Evolutionary conservation across 1,139 yeast species (phyloP), one percentile per base, ranked within the genome.

Genomic region (Casaregolazyma lundiana): DNA sequence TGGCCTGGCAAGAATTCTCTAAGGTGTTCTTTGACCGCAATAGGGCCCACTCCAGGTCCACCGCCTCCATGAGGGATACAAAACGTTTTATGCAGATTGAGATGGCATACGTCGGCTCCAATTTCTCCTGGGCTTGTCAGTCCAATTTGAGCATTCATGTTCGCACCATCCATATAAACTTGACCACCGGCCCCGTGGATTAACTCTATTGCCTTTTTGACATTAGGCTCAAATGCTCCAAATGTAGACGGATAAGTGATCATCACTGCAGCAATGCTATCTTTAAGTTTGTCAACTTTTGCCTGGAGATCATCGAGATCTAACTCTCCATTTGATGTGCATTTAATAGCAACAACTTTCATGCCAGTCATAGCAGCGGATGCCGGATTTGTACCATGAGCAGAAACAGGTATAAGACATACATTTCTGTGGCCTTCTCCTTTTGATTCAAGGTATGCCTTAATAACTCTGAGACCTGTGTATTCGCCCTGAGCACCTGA

Each of bases 41-140:
- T 94, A 49, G 98, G 97, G 8, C 97, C 98, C 64, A 90, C 95
- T 60, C 97, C 98, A 38, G 98, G 98, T 43, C 98, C 98, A 65
- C 98, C 98, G 62, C 98, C 98, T 61, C 98, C 98, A 65, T 92
- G 98, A 52, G 96, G 95, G 63, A 92, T 89, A 43, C 97, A 92
- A 73, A 92, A 92, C 1, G 98, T 92, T 72, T 92, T 92, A 74
- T 92, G 98, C 63, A 92, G 75, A 66, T 92, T 92, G 71, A 92
- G 77, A 64, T 92, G 98, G 69, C 98, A 92, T 40, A 92, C 97
- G 69, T 92, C 98, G n/a, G 97, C 97, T 46, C 97, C 97, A 60
- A 92, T 74, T 64, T 89, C 97, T 50, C 97, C 98, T 13, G 98
- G 98, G 9, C 96, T 86, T 0, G 97, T 92, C 53, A 92, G 75